A percentile compares a stretch with the other conserved stretches of the same genome.
Conservation (phyloP, 1,284 basidiomycete species). For the Porodaedalea pini region DNA sequence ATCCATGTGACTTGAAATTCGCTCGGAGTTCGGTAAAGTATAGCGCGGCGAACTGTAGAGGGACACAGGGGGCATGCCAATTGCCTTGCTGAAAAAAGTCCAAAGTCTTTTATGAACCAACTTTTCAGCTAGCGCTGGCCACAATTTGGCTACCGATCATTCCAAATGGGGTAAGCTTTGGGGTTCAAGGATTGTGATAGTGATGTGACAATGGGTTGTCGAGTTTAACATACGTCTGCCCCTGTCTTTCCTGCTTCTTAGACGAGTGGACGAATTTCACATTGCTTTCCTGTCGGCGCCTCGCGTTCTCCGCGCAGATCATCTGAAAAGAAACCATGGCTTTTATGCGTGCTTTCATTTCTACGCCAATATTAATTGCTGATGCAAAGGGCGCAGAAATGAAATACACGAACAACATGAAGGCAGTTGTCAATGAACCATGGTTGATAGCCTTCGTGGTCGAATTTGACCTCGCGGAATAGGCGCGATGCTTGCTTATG, state of each 20-base stretch:
- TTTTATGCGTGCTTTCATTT: background rate
- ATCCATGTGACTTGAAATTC: background rate
- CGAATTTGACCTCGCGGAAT: background rate
- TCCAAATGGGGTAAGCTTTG: too few relatives aligned
- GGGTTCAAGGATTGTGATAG: too few relatives aligned
- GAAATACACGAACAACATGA: background rate
- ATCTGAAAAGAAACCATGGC: background rate
- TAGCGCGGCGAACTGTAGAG: too few relatives aligned
- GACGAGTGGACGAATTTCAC: background rate
- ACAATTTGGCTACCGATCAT: too few relatives aligned
- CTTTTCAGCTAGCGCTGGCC: too few relatives aligned
- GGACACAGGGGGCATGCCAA: too few relatives aligned
- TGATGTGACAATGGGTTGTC: too few relatives aligned
- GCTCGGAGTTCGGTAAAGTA: too few relatives aligned
- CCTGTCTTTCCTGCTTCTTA: background rate
- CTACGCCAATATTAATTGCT: background rate
- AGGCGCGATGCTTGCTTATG: constrained; percentile 1
- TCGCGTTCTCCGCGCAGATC: constrained; percentile 1
- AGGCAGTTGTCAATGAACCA: background rate
- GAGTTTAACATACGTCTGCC: background rate
- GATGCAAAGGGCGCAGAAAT: background rate
- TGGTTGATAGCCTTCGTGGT: background rate
- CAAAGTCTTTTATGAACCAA: too few relatives aligned
- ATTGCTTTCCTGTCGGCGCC: background rate
- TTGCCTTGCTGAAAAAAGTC: too few relatives aligned